Evolutionary conservation across 495 filamentous ascomycete species (phyloP).

Genomic region (Ramalina intermedia): DNA sequence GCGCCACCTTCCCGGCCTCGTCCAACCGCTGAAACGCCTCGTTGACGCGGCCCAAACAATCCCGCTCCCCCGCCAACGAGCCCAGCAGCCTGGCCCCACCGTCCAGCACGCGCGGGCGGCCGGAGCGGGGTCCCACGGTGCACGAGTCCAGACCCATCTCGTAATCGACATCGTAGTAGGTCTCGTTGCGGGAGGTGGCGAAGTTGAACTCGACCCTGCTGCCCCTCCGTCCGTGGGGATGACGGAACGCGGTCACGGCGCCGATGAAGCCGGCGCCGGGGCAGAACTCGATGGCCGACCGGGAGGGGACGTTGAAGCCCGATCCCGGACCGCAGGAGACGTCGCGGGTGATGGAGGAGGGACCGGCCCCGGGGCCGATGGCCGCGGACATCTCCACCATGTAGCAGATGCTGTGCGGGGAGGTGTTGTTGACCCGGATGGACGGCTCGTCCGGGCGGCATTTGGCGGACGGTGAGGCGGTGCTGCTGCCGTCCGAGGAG

Average conservation of each 20-base stretch:
- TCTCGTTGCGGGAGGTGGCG: not conserved
- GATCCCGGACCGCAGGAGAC: constrained; percentile 1
- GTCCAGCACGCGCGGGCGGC: not conserved
- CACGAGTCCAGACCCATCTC: constrained; percentile 6
- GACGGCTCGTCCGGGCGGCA: not conserved
- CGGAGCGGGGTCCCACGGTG: constrained; percentile 1
- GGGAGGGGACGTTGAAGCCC: constrained; percentile 1
- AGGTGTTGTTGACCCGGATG: constrained; percentile 5
- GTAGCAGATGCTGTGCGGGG: constrained; percentile 5
- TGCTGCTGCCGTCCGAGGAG: not conserved
- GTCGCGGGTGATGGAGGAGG: not conserved
- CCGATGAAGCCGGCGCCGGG: constrained; percentile 5
- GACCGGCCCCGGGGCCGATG: not conserved
- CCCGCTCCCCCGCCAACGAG: not conserved
- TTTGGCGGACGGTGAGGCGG: not conserved
- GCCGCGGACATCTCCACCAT: constrained; percentile 4
- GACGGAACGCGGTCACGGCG: constrained; percentile 5
- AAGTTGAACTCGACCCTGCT: constrained; percentile 8
- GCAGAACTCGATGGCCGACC: not conserved
- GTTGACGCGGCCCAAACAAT: constrained; percentile 2
- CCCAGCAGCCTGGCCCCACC: not conserved
- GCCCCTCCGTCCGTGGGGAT: not conserved
- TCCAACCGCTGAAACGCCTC: constrained; percentile 1
- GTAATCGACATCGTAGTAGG: constrained; percentile 10
- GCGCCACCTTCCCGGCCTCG: not conserved